Percentiles rank a stretch among this genome's conserved stretches.
phyloP scores from a whole-genome alignment of 148 eudicot species.

The Rhododendron simsii region DNA sequence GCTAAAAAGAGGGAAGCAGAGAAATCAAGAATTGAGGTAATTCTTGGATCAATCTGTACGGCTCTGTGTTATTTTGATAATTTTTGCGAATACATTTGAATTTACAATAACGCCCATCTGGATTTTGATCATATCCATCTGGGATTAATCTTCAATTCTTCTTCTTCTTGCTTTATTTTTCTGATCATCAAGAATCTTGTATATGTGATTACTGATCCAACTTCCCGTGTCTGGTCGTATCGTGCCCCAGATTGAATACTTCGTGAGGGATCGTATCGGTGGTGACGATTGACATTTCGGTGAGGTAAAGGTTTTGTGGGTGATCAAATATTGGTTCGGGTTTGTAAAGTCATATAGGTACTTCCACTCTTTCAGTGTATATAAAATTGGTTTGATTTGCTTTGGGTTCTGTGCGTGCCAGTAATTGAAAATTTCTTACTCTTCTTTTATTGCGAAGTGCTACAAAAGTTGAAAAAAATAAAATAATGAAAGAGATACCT shows the following conservation, averaged over 20 bases:
- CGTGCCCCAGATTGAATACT: not conserved
- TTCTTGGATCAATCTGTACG: not conserved
- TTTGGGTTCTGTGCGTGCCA: constrained; percentile 1
- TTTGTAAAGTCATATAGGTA: not conserved
- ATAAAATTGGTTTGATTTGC: not conserved
- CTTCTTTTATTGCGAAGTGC: not conserved
- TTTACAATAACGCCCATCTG: not conserved
- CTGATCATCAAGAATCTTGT: not conserved
- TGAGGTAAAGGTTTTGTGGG: not conserved
- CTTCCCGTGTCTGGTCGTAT: not conserved
- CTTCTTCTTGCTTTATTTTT: not conserved
- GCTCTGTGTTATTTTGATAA: not conserved
- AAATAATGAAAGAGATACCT: not conserved
- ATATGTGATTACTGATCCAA: not conserved
- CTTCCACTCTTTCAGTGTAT: not conserved
- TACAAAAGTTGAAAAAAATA: not conserved
- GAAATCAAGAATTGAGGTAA: not conserved
- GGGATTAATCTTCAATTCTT: not conserved
- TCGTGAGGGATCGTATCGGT: not conserved
- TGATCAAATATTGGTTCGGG: not conserved
- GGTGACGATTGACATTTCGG: not conserved
- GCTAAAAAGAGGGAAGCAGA: not conserved
- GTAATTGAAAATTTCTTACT: not conserved
- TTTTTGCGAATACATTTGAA: not conserved
- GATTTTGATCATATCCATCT: not conserved